Conservation (phyloP, 2,329 filamentous ascomycete species). For the Talaromyces sp. region DNA sequence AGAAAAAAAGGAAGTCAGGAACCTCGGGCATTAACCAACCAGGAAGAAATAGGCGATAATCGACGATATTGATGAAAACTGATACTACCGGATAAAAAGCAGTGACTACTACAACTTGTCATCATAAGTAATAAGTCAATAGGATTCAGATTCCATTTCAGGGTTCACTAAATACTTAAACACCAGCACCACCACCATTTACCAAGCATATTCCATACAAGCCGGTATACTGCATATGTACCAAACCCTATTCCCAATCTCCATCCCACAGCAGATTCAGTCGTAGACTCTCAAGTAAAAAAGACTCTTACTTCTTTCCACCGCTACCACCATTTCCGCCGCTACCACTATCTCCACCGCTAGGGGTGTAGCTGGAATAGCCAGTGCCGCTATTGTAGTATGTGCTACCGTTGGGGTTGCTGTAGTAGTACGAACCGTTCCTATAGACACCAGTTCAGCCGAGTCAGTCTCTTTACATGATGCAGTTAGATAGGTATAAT, state of each 20-base stretch:
- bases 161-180: background rate
- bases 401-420: slow-evolving; percentile 62
- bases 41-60: too few relatives aligned
- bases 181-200: background rate
- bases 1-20: too few relatives aligned
- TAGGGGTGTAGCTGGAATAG: slow-evolving; percentile 56
- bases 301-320: slow-evolving; percentile 2
- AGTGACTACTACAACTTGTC: too few relatives aligned
- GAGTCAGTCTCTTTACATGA: background rate
- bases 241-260: background rate
- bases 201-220: background rate
- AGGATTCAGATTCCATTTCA: background rate
- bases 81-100: too few relatives aligned
- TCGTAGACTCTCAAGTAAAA: background rate
- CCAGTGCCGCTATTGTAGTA: slow-evolving; percentile 62
- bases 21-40: too few relatives aligned
- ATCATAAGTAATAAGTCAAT: too few relatives aligned
- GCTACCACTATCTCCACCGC: slow-evolving; percentile 34
- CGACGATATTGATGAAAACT: too few relatives aligned
- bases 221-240: background rate
- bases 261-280: background rate
- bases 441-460: slow-evolving; percentile 25
- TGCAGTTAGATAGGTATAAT: background rate
- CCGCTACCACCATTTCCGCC: slow-evolving; percentile 26
- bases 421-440: slow-evolving; percentile 68